phyloP scores from a whole-genome alignment of 2,329 filamentous ascomycete species.

The Cladosporium sp. region DNA sequence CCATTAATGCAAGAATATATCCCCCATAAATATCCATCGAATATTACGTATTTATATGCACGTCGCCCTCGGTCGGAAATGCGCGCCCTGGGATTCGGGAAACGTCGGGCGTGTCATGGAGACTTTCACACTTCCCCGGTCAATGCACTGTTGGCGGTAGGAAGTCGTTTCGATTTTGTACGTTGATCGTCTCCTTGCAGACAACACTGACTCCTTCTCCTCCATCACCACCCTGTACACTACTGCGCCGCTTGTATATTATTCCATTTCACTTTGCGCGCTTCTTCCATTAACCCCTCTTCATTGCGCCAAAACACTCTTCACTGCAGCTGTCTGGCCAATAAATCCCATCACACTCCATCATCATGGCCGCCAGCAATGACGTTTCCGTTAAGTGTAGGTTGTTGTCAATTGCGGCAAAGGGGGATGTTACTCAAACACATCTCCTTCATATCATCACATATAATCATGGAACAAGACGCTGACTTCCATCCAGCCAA shows the following conservation, averaged over 20 bases:
- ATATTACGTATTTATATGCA: background rate
- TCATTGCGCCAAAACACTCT: background rate
- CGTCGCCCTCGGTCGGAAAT: background rate
- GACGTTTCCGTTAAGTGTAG: conserved; percentile 17
- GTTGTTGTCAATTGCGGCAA: background rate
- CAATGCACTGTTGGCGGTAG: conserved; percentile 8
- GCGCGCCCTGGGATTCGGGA: background rate
- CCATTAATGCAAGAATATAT: background rate
- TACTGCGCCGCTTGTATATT: conserved; percentile 12
- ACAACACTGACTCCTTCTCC: conserved; percentile 3
- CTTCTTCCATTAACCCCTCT: conserved; percentile 4
- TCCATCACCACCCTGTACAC: conserved; percentile 18
- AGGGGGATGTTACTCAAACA: background rate
- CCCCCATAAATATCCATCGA: background rate
- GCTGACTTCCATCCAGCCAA: conserved; percentile 4
- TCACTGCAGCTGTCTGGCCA: background rate
- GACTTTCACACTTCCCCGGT: conserved; percentile 12
- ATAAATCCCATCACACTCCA: background rate
- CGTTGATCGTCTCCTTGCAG: conserved; percentile 17
- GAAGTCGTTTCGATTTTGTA: conserved; percentile 21
- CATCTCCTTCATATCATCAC: background rate
- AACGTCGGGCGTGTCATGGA: background rate
- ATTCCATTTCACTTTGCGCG: conserved; percentile 14
- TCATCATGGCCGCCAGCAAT: conserved; percentile 20
- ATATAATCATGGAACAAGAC: background rate